Base-by-base conservation (phyloP, 306 rosid genomes). In the Vigna trinervia region DNA sequence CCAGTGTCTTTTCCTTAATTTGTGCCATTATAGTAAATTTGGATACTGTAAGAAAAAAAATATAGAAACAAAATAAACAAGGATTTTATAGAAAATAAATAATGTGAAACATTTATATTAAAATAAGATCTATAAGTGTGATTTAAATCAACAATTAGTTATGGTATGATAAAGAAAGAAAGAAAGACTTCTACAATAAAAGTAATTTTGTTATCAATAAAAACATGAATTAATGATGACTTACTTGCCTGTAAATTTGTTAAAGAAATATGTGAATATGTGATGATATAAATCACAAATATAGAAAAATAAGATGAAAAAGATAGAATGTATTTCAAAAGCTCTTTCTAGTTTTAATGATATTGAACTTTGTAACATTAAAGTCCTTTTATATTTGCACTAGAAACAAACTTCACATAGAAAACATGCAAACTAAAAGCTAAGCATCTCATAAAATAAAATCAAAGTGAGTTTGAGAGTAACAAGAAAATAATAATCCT, bases 1-100 rank as follows among this genome's bases (percentile, higher is more conserved):
- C 96, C 9, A 94, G 50, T 0, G 98, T 94, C n/a, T 88, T 30
- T 30, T 30, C 34, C 34, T 30, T 30, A 30, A 22, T 92, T 13
- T 54, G 12, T 58, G 2, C 46, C 68, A 62, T 62, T 12, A 8
- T 2, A 62, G 1, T 8, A 62, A 34, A 15, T 34, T 32, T 3
- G 4, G 2, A 2, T 8, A 15, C 68, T 62, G 14, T 23, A 62
- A 2, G 2, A 61, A 15, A 34, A 32, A 32, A 32, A 14, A 32
- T 14, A 3, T 15, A 32, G 0, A 2, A 0, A n/a, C 0, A 15
- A 6, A 32, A 30, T 34, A 34, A 13, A 30, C 13, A 91, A 20
- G 1, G 0, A 17, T 54, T 59, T 0, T 50, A 1, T 3, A 14
- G 3, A 1, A 7, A 50, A 50, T 6, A 14, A 50, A 14, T 6